Evolutionary conservation across 192 early-diverging fungal species (phyloP), one percentile per base, ranked within the genome.

Genomic region (Linnemannia hyalina): DNA sequence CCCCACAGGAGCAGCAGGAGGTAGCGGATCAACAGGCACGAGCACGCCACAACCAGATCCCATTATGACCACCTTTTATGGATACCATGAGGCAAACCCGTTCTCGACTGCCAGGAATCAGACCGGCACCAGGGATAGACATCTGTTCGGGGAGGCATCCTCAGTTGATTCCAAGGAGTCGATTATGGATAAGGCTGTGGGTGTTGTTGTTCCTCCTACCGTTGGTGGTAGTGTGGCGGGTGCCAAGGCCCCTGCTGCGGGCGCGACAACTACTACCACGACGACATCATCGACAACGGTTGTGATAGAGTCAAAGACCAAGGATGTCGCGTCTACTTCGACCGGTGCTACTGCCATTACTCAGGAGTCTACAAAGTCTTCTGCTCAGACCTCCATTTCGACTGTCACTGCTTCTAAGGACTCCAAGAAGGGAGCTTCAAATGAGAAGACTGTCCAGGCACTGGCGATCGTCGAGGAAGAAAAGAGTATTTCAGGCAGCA

Each of bases 31-130:
- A 44, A 73, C 74, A 46, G 76, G 76, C 15, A 46, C 77, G 7
- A 68, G n/a, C 7, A 76, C 82, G 13, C 74, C 82, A 1, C 83
- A 85, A 26, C 83, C 78, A 16, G 79, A 85, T 11, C 15, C 77
- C 15, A 77, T 65, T 72, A 80, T 77, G 78, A 57, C 75, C n/a
- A 77, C 69, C 52, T 86, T 81, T 78, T 86, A 86, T 75, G 84
- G 84, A 22, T 75, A 86, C 40, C 84, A 86, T 26, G 84, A 86
- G 36, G 44, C 60, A 2, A 81, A 86, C 41, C 79, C 80, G 6
- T 86, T 86, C 41, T 81, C 84, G 22, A 86, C 75, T 16, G 78
- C 84, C 42, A 47, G 84, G 52, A 81, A 77, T 55, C 72, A 77
- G 47, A 69, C 75, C 15, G 74, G 74, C 38, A 74, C 78, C 6